phyloP scores from a whole-genome alignment of 2,329 filamentous ascomycete genomes.

The Colletotrichum chlorophyti region DNA sequence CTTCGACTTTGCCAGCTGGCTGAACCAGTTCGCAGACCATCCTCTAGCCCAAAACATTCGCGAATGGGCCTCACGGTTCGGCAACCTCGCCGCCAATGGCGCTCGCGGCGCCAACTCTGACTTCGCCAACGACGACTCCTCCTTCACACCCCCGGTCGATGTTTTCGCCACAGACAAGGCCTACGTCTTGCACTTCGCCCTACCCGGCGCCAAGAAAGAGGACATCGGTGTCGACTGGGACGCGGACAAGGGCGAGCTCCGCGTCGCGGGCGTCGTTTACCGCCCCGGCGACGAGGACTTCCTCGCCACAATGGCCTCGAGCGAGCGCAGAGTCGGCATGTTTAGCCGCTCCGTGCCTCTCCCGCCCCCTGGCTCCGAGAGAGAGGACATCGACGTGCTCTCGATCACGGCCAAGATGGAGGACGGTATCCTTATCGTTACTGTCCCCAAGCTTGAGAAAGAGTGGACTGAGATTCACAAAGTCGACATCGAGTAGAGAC shows the following conservation, averaged over 20 bases:
- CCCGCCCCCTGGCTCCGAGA: slow-evolving; percentile 45
- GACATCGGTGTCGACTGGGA: slow-evolving; percentile 82
- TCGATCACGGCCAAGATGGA: slow-evolving; percentile 78
- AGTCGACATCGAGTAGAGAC: slow-evolving; percentile 61
- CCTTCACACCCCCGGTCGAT: slow-evolving; percentile 73
- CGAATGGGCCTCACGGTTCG: slow-evolving; percentile 39
- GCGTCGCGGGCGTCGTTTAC: slow-evolving; percentile 75
- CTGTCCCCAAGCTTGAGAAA: slow-evolving; percentile 75
- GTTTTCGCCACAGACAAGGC: slow-evolving; percentile 72
- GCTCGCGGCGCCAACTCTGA: slow-evolving; percentile 24
- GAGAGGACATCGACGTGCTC: slow-evolving; percentile 70
- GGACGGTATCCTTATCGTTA: slow-evolving; percentile 78
- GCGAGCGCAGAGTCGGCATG: slow-evolving; percentile 75
- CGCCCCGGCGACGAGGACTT: slow-evolving; percentile 75
- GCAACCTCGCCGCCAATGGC: slow-evolving; percentile 5
- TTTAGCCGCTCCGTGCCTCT: slow-evolving; percentile 77
- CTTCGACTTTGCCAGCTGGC: slow-evolving; percentile 45
- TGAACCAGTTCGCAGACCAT: slow-evolving; percentile 48
- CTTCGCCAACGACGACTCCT: slow-evolving; percentile 37
- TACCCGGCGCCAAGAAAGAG: slow-evolving; percentile 81
- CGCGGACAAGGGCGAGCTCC: slow-evolving; percentile 68
- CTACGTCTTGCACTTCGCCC: slow-evolving; percentile 76
- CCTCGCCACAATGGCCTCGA: slow-evolving; percentile 64
- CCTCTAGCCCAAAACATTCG: slow-evolving; percentile 50
- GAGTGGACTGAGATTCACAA: slow-evolving; percentile 69